Percentiles rank a stretch among this genome's conserved stretches.
These are phyloP conservation scores for Oryza brachyantha DNA, from an alignment of 176 grass and related monocot species.

Conservation along the genomic window DNA sequence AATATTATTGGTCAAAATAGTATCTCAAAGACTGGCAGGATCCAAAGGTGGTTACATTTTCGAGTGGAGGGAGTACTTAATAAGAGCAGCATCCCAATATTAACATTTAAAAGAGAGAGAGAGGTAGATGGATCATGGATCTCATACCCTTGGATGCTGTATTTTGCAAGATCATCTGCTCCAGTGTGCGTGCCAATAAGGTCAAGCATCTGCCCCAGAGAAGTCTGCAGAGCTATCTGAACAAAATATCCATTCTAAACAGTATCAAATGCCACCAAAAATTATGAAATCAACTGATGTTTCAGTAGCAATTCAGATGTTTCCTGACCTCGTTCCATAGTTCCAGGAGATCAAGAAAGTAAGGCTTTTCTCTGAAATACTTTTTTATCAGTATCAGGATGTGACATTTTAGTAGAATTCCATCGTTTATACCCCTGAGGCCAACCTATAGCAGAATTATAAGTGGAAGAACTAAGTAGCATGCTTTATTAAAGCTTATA, in stretches of 20 bases:
- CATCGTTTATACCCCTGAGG: conserved; percentile 54
- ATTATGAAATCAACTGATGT: neutral
- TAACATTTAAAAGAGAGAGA: neutral
- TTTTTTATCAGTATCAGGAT: conserved; percentile 31
- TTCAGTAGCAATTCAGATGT: neutral
- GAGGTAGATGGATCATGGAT: conserved; percentile 1
- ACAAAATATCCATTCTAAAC: conserved; percentile 2
- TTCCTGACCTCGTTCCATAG: conserved; percentile 46
- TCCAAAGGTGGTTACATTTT: too few relatives aligned
- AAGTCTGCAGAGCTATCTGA: conserved; percentile 51
- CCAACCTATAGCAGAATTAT: conserved; percentile 36
- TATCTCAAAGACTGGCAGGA: too few relatives aligned
- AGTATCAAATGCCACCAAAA: neutral
- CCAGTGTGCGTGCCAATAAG: conserved; percentile 49
- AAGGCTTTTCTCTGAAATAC: conserved; percentile 48
- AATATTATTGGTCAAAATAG: too few relatives aligned
- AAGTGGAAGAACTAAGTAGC: neutral
- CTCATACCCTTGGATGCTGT: conserved; percentile 49
- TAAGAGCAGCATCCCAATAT: neutral
- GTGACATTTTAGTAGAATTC: conserved; percentile 54
- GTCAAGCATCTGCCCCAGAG: conserved; percentile 64
- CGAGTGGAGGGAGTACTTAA: too few relatives aligned
- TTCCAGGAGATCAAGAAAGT: conserved; percentile 40
- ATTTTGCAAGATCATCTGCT: conserved; percentile 38
- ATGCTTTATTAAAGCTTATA: neutral